phyloP scores from a whole-genome alignment of 2,329 filamentous ascomycete genomes.

The Cercospora nicotianae region DNA sequence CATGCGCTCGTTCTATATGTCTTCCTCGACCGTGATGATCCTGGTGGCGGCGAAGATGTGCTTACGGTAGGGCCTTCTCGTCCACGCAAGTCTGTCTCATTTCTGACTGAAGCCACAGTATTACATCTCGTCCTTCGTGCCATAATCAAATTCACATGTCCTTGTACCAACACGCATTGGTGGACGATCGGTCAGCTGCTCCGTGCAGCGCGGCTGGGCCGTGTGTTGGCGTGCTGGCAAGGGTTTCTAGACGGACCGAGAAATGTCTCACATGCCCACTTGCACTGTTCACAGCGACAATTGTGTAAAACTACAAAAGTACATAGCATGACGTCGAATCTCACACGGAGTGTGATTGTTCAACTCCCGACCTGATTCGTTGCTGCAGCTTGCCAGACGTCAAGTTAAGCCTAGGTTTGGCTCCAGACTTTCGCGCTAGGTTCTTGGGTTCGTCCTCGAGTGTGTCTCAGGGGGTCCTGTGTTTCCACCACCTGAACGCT shows the following conservation, averaged over 20 bases:
- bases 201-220: neutral
- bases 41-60: conserved; percentile 68
- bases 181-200: conserved; percentile 5
- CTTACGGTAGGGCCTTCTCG: conserved; percentile 61
- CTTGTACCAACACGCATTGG: neutral
- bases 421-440: neutral
- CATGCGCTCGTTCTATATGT: conserved; percentile 82
- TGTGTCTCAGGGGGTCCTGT: conserved; percentile 4
- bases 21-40: conserved; percentile 71
- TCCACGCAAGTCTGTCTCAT: neutral
- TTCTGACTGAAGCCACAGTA: conserved; percentile 46
- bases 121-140: conserved; percentile 57
- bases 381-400: neutral
- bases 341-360: neutral
- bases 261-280: conserved; percentile 14
- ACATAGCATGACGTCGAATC: neutral
- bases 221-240: conserved; percentile 6
- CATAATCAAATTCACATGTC: conserved; percentile 11
- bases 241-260: neutral
- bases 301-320: neutral
- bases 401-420: neutral
- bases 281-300: neutral
- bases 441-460: neutral
- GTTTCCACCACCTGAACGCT: conserved; percentile 9
- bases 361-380: neutral